These are phyloP conservation scores for Globisporangium alternatum DNA, from an alignment of 352 stramenopile species.

Conservation along the genomic window DNA sequence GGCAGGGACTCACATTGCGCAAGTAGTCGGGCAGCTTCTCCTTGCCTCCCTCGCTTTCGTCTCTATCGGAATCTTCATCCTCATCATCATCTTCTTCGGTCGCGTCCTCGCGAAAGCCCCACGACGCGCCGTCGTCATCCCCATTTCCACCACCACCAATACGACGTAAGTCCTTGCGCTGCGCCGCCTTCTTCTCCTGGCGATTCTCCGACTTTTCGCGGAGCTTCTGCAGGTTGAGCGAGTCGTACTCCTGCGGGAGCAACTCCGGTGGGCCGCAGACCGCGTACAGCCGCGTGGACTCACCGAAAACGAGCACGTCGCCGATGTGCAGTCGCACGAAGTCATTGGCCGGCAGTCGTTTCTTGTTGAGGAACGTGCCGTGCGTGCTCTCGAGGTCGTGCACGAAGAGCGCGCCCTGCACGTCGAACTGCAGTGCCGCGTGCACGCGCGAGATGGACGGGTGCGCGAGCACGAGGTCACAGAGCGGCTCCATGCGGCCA, in stretches of 20 bases:
- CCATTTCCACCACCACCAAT: conserved; percentile 1
- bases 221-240: conserved; percentile 37
- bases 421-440: conserved; percentile 70
- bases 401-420: conserved; percentile 63
- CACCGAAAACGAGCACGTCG: conserved; percentile 86
- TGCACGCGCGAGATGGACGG: conserved; percentile 75
- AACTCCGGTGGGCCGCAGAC: conserved; percentile 69
- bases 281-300: conserved; percentile 81
- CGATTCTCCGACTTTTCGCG: conserved; percentile 25
- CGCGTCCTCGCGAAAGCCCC: conserved; percentile 86
- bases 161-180: conserved; percentile 14
- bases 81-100: conserved; percentile 52
- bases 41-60: conserved; percentile 19
- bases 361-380: conserved; percentile 87
- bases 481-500: conserved; percentile 53
- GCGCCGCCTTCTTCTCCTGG: conserved; percentile 17
- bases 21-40: conserved; percentile 70
- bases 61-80: conserved; percentile 31
- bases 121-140: conserved; percentile 44
- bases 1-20: conserved; percentile 37
- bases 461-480: conserved; percentile 72
- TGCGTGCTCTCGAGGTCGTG: conserved; percentile 77
- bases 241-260: conserved; percentile 73
- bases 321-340: conserved; percentile 73
- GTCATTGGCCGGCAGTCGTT: conserved; percentile 34